Base-by-base conservation (phyloP, 129 eudicot species). In the Helianthus tuberosus region DNA sequence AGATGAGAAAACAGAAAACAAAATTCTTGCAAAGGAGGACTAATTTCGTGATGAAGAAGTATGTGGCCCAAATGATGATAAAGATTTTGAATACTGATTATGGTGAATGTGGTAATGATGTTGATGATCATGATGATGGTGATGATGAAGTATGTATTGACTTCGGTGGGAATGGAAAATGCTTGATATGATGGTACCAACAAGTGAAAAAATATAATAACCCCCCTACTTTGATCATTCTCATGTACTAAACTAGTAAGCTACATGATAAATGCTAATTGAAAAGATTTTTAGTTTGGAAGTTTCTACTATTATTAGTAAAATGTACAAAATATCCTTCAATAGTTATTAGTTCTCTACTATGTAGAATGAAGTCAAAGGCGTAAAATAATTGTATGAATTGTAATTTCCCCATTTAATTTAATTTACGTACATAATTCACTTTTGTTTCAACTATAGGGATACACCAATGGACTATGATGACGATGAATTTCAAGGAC, bases 381-480 rank as follows among this genome's bases (percentile, higher is more conserved):
- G 57, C 76, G 13, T 43, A 23, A 72, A 62, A 20, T 20, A 61
- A 62, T 13, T 11, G 11, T 3, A 36, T 36, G 13, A 54, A 20
- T 53, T 71, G 9, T 66, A 47, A 64, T 71, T 29, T 15, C n/a
- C 64, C 17, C 5, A 17, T 64, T n/a, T 74, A 74, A 17, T 64
- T n/a, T 74, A 74, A 36, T 74, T 11, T 49, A 74, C 52, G 27
- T 38, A 64, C 64, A 74, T 8, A 64, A 3, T 23, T 9, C 36
- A 20, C 36, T 57, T 49, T 17, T 41, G n/a, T 8, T 25, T 32
- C 4, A 64, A 50, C 78, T 69, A 50, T 81, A 90, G 98, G 91
- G 68, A 79, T 81, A 85, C 54, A 62, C 91, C 79, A 75, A 90
- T 90, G 98, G 98, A 88, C 81, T 82, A 83, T 85, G 86, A 94